A percentile compares a stretch with the other conserved stretches of the same genome.
phyloP scores from a whole-genome alignment of 257 asterid species.

The Ajuga chamaepitys region DNA sequence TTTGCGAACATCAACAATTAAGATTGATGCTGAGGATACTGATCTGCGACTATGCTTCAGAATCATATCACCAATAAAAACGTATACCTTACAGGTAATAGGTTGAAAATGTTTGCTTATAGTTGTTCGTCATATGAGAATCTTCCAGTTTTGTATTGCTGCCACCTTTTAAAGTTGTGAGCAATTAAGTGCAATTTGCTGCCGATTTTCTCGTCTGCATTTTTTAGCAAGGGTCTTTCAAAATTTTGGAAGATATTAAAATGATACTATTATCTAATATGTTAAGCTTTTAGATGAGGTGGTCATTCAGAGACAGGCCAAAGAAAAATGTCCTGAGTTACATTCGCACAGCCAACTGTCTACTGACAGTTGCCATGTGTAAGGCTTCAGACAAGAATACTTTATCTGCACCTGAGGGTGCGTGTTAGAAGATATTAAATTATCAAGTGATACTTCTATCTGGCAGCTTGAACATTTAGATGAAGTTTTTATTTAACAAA shows the following conservation, averaged over 20 bases:
- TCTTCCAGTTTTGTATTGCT: background rate
- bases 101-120: slow-evolving; percentile 11
- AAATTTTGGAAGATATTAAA: background rate
- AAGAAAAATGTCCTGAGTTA: background rate
- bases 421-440: background rate
- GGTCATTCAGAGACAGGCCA: background rate
- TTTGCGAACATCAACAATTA: slow-evolving; percentile 82
- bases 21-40: slow-evolving; percentile 89
- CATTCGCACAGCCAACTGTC: background rate
- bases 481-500: background rate
- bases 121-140: background rate
- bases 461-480: background rate
- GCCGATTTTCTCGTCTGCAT: background rate
- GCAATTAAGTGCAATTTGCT: background rate
- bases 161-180: slow-evolving; percentile 1
- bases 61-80: slow-evolving; percentile 79
- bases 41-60: slow-evolving; percentile 94
- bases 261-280: background rate
- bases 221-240: background rate
- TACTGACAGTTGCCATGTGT: background rate
- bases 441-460: background rate
- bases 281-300: background rate
- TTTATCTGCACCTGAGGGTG: background rate
- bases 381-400: background rate
- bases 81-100: slow-evolving; percentile 81